Base-by-base conservation (phyloP, 1,139 yeast species). In the Diutina catenulata region DNA sequence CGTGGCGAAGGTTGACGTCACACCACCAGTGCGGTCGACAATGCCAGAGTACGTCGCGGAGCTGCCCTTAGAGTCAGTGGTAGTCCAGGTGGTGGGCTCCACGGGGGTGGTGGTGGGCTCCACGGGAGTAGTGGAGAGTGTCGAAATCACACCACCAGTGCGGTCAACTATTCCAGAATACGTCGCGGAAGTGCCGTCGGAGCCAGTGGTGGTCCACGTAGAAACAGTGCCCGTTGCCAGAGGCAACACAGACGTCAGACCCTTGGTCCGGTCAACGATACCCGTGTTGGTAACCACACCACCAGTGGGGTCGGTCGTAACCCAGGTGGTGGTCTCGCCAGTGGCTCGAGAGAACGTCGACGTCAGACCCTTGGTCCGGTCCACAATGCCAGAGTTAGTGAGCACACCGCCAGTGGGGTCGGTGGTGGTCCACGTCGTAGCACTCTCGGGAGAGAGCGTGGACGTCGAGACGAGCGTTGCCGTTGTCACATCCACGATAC, bases 361-460 rank as follows among this genome's bases (percentile, higher is more conserved):
- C 5, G 28, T 25, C 8, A 16, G 14, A 9, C 16, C 14, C 28
- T 25, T 25, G 4, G 28, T 25, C 16, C 20, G 25, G 11, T 31
- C 35, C 20, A 31, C 35, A 10, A 31, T 19, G 14, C 35, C 35
- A 21, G 35, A 21, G 15, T 19, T 25, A 13, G 35, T 31, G 28
- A 25, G 8, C 15, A n/a, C 28, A 16, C 28, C 28, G 14, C 28
- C 28, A 4, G 28, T 25, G 8, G 28, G 16, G n/a, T 25, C 28
- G 7, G 15, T 25, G 15, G 28, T 25, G 27, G 25, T 31, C 35
- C 35, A 31, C 10, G 26, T 31, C 5, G 35, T 31, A n/a, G 35
- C 3, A 13, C 13, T 21, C 24, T 31, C 35, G 13, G 35, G 15
- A 24, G 8, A 24, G 15, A 11, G 4, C 15, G 11, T 15, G 13